Evolutionary conservation across 2,329 filamentous ascomycete species (phyloP).

Genomic region (Fusarium begoniae): DNA sequence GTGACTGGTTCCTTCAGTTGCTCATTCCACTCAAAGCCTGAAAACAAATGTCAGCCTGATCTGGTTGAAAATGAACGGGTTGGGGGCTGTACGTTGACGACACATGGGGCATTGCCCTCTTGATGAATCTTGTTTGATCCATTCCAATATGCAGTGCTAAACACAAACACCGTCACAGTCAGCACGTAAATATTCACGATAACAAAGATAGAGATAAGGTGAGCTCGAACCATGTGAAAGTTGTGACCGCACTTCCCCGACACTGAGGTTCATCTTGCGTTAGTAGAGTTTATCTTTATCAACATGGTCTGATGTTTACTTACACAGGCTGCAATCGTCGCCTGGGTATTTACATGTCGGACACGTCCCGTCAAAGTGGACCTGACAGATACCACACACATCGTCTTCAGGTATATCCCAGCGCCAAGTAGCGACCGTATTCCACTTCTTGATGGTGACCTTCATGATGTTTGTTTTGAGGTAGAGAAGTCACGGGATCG

Average conservation of each 20-base stretch:
- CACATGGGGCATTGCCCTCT: slow-evolving; percentile 98
- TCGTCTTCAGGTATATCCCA: slow-evolving; percentile 99
- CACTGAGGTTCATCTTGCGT: slow-evolving; percentile 56
- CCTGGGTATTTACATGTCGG: slow-evolving; percentile 98
- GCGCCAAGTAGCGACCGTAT: slow-evolving; percentile 93
- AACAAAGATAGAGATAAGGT: background rate
- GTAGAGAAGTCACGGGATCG: slow-evolving; percentile 16
- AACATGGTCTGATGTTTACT: slow-evolving; percentile 48
- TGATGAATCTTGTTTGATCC: slow-evolving; percentile 94
- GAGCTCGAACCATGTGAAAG: slow-evolving; percentile 84
- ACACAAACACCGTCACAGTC: slow-evolving; percentile 9
- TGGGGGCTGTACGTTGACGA: slow-evolving; percentile 75
- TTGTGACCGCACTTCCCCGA: slow-evolving; percentile 97
- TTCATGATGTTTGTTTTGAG: slow-evolving; percentile 71
- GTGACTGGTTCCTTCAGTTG: slow-evolving; percentile 46
- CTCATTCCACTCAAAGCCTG: slow-evolving; percentile 55
- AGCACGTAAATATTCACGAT: slow-evolving; percentile 25
- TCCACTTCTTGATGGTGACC: slow-evolving; percentile 92
- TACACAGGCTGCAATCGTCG: slow-evolving; percentile 92
- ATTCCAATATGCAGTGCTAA: slow-evolving; percentile 93
- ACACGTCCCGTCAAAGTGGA: slow-evolving; percentile 97
- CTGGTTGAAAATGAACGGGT: background rate
- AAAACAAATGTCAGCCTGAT: slow-evolving; percentile 17
- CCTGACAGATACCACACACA: slow-evolving; percentile 97
- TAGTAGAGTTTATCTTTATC: slow-evolving; percentile 16